phyloP scores from a whole-genome alignment of 108 stramenopile species.

The Mediolabrus comicus region DNA sequence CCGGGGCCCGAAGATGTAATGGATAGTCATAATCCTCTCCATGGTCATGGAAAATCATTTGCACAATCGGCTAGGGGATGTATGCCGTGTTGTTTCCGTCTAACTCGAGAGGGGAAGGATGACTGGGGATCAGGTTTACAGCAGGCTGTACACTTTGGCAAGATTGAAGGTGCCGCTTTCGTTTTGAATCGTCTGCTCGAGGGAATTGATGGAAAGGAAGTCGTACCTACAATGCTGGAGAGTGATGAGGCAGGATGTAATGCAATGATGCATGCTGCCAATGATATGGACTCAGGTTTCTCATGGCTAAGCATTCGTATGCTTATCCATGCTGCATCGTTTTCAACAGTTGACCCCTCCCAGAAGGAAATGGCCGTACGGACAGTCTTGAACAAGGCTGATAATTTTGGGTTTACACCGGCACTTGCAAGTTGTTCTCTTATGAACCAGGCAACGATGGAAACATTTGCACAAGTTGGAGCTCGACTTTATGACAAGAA shows the following conservation, averaged over 20 bases:
- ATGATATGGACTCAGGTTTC: conserved; percentile 1
- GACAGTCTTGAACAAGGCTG: not conserved
- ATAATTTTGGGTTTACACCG: not conserved
- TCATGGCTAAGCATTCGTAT: conserved; percentile 4
- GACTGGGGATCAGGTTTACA: conserved; percentile 10
- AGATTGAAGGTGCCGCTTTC: conserved; percentile 2
- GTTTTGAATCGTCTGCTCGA: conserved; percentile 9
- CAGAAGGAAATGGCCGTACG: conserved; percentile 4
- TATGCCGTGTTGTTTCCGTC: conserved; percentile 5
- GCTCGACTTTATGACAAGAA: conserved; percentile 3
- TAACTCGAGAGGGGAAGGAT: not conserved
- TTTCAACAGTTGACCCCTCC: not conserved
- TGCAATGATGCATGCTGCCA: conserved; percentile 15
- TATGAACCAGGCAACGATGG: not conserved
- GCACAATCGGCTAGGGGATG: conserved; percentile 5
- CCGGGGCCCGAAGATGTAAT: too few relatives aligned
- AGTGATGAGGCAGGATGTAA: conserved; percentile 9
- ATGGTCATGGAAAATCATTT: not conserved
- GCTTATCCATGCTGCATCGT: not conserved
- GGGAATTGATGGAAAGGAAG: not conserved
- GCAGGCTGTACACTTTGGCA: conserved; percentile 5
- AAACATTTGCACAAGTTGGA: conserved; percentile 6
- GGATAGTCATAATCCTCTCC: not conserved
- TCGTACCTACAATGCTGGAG: conserved; percentile 3
- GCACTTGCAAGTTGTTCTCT: conserved; percentile 6